Conservation (phyloP, 1,284 basidiomycete species). For the Fistulinella staudtii region DNA sequence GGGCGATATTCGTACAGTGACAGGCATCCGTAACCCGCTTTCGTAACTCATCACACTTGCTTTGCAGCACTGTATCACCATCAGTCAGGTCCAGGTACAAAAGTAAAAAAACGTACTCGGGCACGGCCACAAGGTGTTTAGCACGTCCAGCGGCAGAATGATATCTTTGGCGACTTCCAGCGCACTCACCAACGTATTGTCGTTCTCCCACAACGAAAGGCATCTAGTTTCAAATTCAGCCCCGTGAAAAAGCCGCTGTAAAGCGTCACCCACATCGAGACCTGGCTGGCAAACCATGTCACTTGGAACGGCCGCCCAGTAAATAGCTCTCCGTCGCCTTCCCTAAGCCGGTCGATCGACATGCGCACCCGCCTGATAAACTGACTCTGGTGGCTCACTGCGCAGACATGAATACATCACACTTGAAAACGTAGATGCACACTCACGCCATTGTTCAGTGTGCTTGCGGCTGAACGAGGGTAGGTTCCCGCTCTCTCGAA, state of each 20-base stretch:
- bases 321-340: slow-evolving; percentile 48
- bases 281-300: slow-evolving; percentile 66
- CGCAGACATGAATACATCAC: slow-evolving; percentile 8
- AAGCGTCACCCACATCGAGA: slow-evolving; percentile 47
- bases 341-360: slow-evolving; percentile 46
- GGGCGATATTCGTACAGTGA: slow-evolving; percentile 36
- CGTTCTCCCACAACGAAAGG: slow-evolving; percentile 61
- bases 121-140: slow-evolving; percentile 71
- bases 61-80: slow-evolving; percentile 38
- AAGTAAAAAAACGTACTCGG: slow-evolving; percentile 40
- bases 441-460: slow-evolving; percentile 72
- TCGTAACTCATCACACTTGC: slow-evolving; percentile 44
- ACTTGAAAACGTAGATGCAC: not conserved
- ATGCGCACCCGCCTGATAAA: slow-evolving; percentile 53
- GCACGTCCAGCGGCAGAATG: slow-evolving; percentile 57
- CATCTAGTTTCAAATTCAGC: slow-evolving; percentile 41
- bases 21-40: slow-evolving; percentile 47
- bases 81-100: slow-evolving; percentile 7
- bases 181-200: slow-evolving; percentile 52
- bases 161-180: slow-evolving; percentile 66
- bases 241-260: slow-evolving; percentile 1
- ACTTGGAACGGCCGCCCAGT: slow-evolving; percentile 65
- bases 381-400: slow-evolving; percentile 62
- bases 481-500: slow-evolving; percentile 35
- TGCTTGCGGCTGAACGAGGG: slow-evolving; percentile 57